Evolutionary conservation across 331 rosid species (phyloP).

Genomic region (Arachis monticola): DNA sequence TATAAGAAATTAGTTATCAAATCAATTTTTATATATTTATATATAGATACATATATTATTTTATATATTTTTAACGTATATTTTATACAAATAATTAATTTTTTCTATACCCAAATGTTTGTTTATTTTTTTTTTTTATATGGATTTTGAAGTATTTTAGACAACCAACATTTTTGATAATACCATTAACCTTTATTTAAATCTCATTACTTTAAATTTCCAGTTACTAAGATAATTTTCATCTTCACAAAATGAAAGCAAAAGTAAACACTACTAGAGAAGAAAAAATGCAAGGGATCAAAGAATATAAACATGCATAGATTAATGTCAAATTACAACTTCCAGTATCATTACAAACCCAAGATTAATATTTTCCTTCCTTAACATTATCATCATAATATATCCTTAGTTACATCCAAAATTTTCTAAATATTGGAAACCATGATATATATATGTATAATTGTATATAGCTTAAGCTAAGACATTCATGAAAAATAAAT

Average conservation of each 20-base stretch:
- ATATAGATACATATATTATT: too few relatives aligned
- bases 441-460: not conserved
- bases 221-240: too few relatives aligned
- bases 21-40: too few relatives aligned
- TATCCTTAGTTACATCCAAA: conserved; percentile 45
- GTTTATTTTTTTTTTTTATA: too few relatives aligned
- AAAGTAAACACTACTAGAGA: not conserved
- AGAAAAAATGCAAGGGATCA: conserved; percentile 25
- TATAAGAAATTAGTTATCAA: too few relatives aligned
- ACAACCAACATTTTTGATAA: too few relatives aligned
- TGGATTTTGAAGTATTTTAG: too few relatives aligned
- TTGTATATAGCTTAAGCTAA: not conserved
- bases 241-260: not conserved
- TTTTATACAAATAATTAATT: too few relatives aligned
- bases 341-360: conserved; percentile 3
- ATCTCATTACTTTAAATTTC: too few relatives aligned
- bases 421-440: conserved; percentile 42
- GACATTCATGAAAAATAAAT: conserved; percentile 30
- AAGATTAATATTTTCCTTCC: conserved; percentile 21
- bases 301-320: conserved; percentile 37
- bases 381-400: conserved; percentile 26
- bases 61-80: too few relatives aligned
- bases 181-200: too few relatives aligned
- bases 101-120: too few relatives aligned
- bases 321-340: conserved; percentile 33